Evolutionary conservation across 2,329 filamentous ascomycete genomes (phyloP), one percentile per base, ranked within the genome.

Genomic region (Scedosporium dehoogii): DNA sequence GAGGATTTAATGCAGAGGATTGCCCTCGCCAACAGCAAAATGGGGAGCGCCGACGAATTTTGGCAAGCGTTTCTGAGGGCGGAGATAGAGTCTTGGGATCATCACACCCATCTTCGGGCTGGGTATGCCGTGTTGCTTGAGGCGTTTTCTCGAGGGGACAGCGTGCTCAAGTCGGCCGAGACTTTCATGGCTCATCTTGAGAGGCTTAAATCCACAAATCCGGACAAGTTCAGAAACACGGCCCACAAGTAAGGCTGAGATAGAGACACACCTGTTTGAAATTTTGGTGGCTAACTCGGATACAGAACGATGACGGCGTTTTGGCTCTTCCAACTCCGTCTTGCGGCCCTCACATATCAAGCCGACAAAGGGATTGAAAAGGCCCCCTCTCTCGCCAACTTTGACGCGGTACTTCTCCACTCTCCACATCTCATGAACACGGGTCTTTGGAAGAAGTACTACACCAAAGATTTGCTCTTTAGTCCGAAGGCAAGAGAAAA

Each of bases 321-420:
- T 57, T 74, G 73, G 70, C 66, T 75, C 2, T 65, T 72, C 21
- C 70, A 72, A n/a, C 69, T 75, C 0, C 70, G 72, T 16, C 60
- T 70, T 2, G 70, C 73, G 1, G 66, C 72, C 6, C 62, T 70
- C 1, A 65, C 66, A 10, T 70, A 69, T 58, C 67, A 69, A 51
- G 58, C 67, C 3, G 58, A 64, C 6, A 64, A 1, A 23, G 59
- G 12, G 29, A 61, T 1, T 27, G 41, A 1, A 59, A 64, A 1
- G 66, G 67, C 69, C 4, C 58, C 58, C 2, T 21, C 62, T 0
- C 63, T 57, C 1, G 59, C 63, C 4, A 66, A 65, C 25, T 74
- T 73, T 12, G 65, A 66, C 3, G 38, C 65, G 0, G 67, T 74
- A 1, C 60, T 72, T 0, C 59, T 70, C 1, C 63, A 65, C 14